Percentiles rank a stretch among this genome's conserved stretches.
Conservation (phyloP, 2,329 filamentous ascomycete genomes). For the Delphinella strobiligena region DNA sequence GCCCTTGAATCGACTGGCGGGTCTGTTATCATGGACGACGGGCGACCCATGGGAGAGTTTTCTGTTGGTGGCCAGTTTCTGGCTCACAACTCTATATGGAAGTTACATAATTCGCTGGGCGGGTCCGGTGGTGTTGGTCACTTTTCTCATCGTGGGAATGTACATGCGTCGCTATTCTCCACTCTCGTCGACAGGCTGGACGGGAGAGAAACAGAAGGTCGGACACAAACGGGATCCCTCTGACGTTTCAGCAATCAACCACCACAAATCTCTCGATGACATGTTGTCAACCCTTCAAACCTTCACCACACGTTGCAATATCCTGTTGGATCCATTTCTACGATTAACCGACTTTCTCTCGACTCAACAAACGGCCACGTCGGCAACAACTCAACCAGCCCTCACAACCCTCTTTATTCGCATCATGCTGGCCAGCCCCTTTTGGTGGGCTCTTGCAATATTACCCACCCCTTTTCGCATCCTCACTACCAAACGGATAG, state of each 20-base stretch:
- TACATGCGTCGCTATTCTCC: conserved; percentile 84
- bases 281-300: conserved; percentile 89
- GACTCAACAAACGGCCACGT: conserved; percentile 79
- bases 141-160: conserved; percentile 77
- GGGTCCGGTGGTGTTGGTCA: conserved; percentile 71
- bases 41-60: conserved; percentile 97
- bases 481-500: conserved; percentile 73
- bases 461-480: conserved; percentile 58
- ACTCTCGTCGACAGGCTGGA: conserved; percentile 73
- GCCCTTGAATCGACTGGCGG: conserved; percentile 73
- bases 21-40: conserved; percentile 85
- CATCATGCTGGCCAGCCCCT: conserved; percentile 73
- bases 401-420: conserved; percentile 82
- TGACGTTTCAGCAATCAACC: conserved; percentile 48
- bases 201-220: conserved; percentile 46
- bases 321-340: conserved; percentile 78
- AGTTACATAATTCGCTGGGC: conserved; percentile 69
- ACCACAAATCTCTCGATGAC: conserved; percentile 92
- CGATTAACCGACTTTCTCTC: conserved; percentile 79
- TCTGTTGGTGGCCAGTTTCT: conserved; percentile 71
- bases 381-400: conserved; percentile 80
- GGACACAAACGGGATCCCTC: conserved; percentile 38
- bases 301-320: conserved; percentile 84
- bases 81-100: conserved; percentile 76
- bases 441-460: conserved; percentile 76